A percentile compares a stretch with the other conserved stretches of the same genome.
phyloP scores from a whole-genome alignment of 2,329 filamentous ascomycete genomes.

The Acarospora socialis region DNA sequence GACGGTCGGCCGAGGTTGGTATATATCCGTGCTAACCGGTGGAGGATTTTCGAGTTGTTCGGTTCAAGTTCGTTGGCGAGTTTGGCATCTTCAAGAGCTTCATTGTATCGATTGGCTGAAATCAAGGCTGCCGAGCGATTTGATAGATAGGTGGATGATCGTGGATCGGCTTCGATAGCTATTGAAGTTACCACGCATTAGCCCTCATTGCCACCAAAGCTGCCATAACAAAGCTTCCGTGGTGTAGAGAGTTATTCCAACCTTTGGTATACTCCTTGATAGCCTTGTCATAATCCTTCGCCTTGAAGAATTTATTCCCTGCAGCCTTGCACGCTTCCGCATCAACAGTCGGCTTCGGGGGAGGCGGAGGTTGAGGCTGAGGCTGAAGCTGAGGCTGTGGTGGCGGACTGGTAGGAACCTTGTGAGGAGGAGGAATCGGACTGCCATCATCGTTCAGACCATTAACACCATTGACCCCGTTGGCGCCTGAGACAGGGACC shows the following conservation, averaged over 20 bases:
- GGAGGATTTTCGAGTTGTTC: conserved; percentile 71
- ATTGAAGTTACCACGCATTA: conserved; percentile 11
- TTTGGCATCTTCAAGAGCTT: conserved; percentile 77
- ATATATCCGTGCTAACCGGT: conserved; percentile 79
- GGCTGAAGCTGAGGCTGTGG: no score
- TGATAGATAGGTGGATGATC: conserved; percentile 77
- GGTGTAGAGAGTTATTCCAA: conserved; percentile 28
- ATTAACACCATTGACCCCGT: conserved; percentile 20
- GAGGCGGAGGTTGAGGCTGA: no score
- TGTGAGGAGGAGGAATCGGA: conserved; percentile 33
- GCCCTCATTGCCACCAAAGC: not conserved
- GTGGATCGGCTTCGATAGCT: conserved; percentile 81
- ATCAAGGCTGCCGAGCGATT: conserved; percentile 94
- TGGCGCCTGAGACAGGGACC: conserved; percentile 3
- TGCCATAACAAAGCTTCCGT: conserved; percentile 4
- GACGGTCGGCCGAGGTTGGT: conserved; percentile 73
- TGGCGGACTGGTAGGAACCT: conserved; percentile 34
- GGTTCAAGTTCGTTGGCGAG: conserved; percentile 72
- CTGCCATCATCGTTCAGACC: conserved; percentile 25
- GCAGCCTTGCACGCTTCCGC: conserved; percentile 84
- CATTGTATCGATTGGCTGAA: conserved; percentile 62
- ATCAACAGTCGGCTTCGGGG: conserved; percentile 44
- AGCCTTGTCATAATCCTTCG: conserved; percentile 73
- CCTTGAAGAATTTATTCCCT: conserved; percentile 95
- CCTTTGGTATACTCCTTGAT: conserved; percentile 93